Conservation (phyloP, 495 filamentous ascomycete genomes). For the Neurospora sp. region DNA sequence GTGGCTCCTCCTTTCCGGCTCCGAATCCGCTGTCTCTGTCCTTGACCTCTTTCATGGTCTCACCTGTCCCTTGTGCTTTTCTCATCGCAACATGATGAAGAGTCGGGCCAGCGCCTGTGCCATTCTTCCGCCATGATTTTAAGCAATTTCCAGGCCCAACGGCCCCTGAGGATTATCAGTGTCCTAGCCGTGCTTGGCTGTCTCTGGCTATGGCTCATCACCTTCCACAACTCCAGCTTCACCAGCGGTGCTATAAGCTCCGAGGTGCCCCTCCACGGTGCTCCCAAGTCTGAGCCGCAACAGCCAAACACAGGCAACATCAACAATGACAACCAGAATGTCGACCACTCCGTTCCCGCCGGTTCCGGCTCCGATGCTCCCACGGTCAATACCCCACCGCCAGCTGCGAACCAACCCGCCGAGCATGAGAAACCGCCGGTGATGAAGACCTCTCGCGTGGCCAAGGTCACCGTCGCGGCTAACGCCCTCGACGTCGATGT, state of each 20-base stretch:
- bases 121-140: constrained; percentile 9
- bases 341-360: not conserved
- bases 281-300: not conserved
- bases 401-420: not conserved
- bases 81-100: not conserved
- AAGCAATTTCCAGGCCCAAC: constrained; percentile 1
- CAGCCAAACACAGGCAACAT: not conserved
- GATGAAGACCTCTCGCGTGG: constrained; percentile 6
- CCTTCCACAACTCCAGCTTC: constrained; percentile 4
- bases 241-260: not conserved
- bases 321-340: not conserved
- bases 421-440: not conserved
- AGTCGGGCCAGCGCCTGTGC: constrained; percentile 1
- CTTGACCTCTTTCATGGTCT: not conserved
- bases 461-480: constrained; percentile 17
- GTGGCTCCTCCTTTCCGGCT: not conserved
- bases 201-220: constrained; percentile 7
- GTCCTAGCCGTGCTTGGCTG: constrained; percentile 7
- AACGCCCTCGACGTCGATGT: constrained; percentile 14
- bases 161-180: constrained; percentile 7
- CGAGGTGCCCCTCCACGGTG: not conserved
- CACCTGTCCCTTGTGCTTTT: not conserved
- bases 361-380: not conserved
- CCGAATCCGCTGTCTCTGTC: not conserved
- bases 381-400: not conserved